These are phyloP conservation scores for Pilaira anomala DNA, from an alignment of 192 early-diverging fungal genomes.

Conservation along the genomic window DNA sequence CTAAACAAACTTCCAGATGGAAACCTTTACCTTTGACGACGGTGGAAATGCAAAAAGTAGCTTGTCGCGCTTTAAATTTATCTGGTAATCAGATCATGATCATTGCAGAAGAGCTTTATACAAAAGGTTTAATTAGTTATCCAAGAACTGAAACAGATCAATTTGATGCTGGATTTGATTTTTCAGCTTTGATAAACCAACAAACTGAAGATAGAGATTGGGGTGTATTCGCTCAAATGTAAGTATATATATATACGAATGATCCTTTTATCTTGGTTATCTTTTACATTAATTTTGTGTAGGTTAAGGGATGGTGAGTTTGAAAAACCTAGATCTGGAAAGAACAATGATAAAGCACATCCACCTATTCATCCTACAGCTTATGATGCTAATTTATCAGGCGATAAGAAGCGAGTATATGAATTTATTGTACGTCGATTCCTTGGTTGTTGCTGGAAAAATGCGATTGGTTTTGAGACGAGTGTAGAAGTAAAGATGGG, in stretches of 20 bases:
- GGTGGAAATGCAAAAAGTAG: slow-evolving; percentile 88
- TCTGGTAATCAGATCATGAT: slow-evolving; percentile 79
- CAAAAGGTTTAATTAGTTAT: slow-evolving; percentile 88
- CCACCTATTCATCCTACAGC: slow-evolving; percentile 94
- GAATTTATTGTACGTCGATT: slow-evolving; percentile 88
- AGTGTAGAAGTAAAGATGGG: slow-evolving; percentile 65
- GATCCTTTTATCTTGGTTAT: background rate
- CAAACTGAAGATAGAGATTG: slow-evolving; percentile 50
- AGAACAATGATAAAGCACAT: slow-evolving; percentile 94
- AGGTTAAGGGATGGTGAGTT: slow-evolving; percentile 70
- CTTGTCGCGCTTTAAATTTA: slow-evolving; percentile 65
- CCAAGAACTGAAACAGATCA: slow-evolving; percentile 96
- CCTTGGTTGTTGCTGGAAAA: slow-evolving; percentile 87
- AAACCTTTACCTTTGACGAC: slow-evolving; percentile 91
- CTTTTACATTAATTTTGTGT: background rate
- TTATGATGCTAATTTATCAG: slow-evolving; percentile 49
- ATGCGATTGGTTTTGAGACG: slow-evolving; percentile 86
- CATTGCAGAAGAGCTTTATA: slow-evolving; percentile 86
- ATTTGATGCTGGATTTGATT: slow-evolving; percentile 73
- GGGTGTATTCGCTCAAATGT: slow-evolving; percentile 47
- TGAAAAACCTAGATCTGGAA: slow-evolving; percentile 70
- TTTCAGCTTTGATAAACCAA: slow-evolving; percentile 60
- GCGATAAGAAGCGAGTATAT: slow-evolving; percentile 73
- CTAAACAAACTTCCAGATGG: slow-evolving; percentile 80
- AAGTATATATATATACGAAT: background rate